Evolutionary conservation across 2,329 filamentous ascomycete genomes (phyloP).

Genomic region (Lachnellula arida): DNA sequence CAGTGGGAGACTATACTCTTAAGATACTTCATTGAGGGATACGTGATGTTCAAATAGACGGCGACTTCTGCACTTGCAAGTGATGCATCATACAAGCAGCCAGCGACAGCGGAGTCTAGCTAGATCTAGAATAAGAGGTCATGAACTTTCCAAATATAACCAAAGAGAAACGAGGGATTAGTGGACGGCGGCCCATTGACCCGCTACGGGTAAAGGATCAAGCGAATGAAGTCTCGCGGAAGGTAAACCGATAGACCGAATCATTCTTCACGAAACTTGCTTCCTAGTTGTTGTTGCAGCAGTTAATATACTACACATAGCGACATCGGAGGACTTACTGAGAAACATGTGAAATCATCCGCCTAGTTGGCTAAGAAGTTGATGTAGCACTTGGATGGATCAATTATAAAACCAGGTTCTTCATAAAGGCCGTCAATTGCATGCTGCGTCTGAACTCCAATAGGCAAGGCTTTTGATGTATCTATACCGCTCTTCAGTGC

Average conservation of each 20-base stretch:
- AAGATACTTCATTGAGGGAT: not conserved
- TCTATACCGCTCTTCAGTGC: not conserved
- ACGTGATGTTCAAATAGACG: not conserved
- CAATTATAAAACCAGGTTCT: not conserved
- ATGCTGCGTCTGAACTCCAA: not conserved
- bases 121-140: not conserved
- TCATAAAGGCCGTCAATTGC: not conserved
- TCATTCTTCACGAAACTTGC: not conserved
- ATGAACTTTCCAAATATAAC: not conserved
- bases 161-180: not conserved
- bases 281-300: not conserved
- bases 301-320: not conserved
- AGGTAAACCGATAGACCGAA: not conserved
- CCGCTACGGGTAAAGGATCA: slow-evolving; percentile 2
- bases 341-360: not conserved
- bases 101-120: slow-evolving; percentile 4
- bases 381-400: too few species aligned
- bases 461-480: not conserved
- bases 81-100: slow-evolving; percentile 1
- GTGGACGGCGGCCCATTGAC: not conserved
- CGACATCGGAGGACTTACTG: slow-evolving; percentile 1
- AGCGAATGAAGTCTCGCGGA: not conserved
- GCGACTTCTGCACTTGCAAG: not conserved
- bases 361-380: not conserved
- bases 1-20: not conserved